phyloP scores from a whole-genome alignment of 1,284 basidiomycete species.

The Kwoniella shivajii region DNA sequence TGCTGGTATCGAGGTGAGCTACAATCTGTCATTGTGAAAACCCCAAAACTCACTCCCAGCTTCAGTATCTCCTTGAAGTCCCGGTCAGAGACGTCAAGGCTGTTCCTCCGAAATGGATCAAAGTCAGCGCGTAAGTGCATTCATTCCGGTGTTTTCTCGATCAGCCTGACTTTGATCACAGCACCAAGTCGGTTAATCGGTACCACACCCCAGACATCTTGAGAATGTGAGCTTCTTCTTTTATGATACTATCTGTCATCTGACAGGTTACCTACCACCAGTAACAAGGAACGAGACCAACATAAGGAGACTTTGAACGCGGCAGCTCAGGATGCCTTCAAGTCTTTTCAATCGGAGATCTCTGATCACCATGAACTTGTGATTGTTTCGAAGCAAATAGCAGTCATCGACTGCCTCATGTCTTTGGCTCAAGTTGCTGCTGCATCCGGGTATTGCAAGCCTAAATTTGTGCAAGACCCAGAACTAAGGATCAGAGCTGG shows the following conservation, averaged over 20 bases:
- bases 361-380: constrained; percentile 69
- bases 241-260: neutral
- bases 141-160: neutral
- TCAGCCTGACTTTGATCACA: constrained; percentile 43
- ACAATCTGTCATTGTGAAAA: too few relatives aligned
- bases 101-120: constrained; percentile 77
- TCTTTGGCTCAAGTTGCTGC: constrained; percentile 48
- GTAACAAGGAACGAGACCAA: constrained; percentile 71
- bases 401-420: constrained; percentile 60
- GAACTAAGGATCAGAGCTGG: constrained; percentile 55
- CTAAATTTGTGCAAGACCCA: constrained; percentile 69
- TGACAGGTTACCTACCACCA: constrained; percentile 13
- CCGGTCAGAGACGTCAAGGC: constrained; percentile 69
- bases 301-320: constrained; percentile 73
- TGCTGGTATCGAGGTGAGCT: constrained; percentile 67
- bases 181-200: constrained; percentile 75
- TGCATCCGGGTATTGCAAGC: constrained; percentile 62
- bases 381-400: constrained; percentile 71
- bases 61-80: constrained; percentile 75
- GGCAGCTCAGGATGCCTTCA: constrained; percentile 67
- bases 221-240: constrained; percentile 53
- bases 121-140: constrained; percentile 67
- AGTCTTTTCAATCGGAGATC: constrained; percentile 69
- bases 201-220: constrained; percentile 78
- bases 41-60: constrained; percentile 5